Percentiles rank a stretch among this genome's conserved stretches.
phyloP scores from a whole-genome alignment of 345 rosid species.

The Mercurialis annua region DNA sequence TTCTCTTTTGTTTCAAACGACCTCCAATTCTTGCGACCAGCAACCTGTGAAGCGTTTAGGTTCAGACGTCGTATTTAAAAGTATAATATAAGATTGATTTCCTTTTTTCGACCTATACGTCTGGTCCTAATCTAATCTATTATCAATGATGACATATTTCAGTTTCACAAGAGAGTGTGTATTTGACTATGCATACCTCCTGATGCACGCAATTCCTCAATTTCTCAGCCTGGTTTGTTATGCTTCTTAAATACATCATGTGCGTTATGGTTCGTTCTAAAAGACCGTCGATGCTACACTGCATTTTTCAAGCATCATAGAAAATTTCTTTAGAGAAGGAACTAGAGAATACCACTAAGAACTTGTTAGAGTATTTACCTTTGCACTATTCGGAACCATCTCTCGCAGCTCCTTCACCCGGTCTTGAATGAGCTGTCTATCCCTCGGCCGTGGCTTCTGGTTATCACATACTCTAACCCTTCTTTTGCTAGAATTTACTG shows the following conservation, averaged over 20 bases:
- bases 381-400: constrained; percentile 57
- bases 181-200: constrained; percentile 36
- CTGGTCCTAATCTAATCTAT: too few species aligned
- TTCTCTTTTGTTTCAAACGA: constrained; percentile 23
- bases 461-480: constrained; percentile 43
- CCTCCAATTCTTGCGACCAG: constrained; percentile 25
- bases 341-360: neutral
- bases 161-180: too few species aligned
- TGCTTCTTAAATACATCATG: constrained; percentile 48
- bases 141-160: too few species aligned
- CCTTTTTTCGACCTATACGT: too few species aligned
- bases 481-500: constrained; percentile 28
- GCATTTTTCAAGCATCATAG: constrained; percentile 19
- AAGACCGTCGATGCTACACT: constrained; percentile 74
- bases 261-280: constrained; percentile 55
- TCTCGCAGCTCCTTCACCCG: constrained; percentile 62
- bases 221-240: constrained; percentile 54
- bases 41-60: constrained; percentile 21
- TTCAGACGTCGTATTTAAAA: too few species aligned
- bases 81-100: too few species aligned
- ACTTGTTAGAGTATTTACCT: constrained; percentile 29
- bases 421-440: constrained; percentile 67
- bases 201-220: constrained; percentile 40
- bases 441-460: constrained; percentile 62
- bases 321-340: neutral